These are phyloP conservation scores for Mrakia gelida DNA, from an alignment of 768 basidiomycete genomes.

Conservation along the genomic window DNA sequence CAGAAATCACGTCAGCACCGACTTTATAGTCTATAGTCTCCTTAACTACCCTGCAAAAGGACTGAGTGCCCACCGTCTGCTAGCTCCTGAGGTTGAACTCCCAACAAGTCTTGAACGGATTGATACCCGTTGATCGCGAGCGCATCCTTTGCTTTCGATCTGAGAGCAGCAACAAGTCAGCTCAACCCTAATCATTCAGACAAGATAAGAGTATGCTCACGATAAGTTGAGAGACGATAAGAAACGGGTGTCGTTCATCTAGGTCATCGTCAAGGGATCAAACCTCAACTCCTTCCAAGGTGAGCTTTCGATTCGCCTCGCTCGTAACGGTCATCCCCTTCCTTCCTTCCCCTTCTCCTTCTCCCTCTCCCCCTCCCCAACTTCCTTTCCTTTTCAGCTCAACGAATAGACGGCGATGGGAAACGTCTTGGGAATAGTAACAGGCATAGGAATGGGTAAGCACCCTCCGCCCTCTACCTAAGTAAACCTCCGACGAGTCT, in stretches of 20 bases:
- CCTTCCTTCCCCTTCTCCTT: neutral
- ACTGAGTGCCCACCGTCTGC: neutral
- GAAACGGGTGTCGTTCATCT: conserved; percentile 18
- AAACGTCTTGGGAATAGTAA: conserved; percentile 15
- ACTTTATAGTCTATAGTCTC: neutral
- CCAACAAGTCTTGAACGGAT: neutral
- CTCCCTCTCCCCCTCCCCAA: neutral
- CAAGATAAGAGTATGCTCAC: neutral
- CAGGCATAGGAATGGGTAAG: conserved; percentile 29
- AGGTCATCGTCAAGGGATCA: neutral
- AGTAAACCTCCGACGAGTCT: no score
- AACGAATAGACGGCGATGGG: neutral
- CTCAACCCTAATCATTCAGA: neutral
- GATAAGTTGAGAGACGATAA: neutral
- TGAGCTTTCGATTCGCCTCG: neutral
- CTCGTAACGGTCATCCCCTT: neutral
- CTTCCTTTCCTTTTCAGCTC: neutral
- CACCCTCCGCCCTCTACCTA: no score
- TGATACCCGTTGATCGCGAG: neutral
- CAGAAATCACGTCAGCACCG: neutral
- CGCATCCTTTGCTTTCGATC: neutral
- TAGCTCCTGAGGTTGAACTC: neutral
- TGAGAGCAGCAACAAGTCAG: neutral
- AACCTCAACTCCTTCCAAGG: neutral
- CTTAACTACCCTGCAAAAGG: no score